Conservation (phyloP, 2,329 filamentous ascomycete genomes). For the Colletotrichum sp. region DNA sequence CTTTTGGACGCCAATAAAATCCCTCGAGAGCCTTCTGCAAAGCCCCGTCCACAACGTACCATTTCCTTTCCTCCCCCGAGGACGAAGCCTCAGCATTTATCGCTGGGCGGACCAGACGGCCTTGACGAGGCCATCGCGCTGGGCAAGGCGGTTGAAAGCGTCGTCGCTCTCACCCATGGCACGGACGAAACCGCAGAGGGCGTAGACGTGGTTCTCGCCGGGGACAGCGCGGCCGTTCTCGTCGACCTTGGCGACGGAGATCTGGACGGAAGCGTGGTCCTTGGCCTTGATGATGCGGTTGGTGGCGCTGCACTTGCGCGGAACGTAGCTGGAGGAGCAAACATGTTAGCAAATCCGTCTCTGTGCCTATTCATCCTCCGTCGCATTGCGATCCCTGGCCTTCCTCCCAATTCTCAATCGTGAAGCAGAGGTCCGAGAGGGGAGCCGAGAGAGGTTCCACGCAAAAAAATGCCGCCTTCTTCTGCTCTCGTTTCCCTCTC, state of each 20-base stretch:
- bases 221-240: constrained; percentile 94
- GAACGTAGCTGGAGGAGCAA: constrained; percentile 78
- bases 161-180: constrained; percentile 99
- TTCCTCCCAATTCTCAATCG: neutral
- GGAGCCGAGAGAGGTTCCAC: neutral
- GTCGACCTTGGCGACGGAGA: constrained; percentile 97
- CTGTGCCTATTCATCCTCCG: neutral
- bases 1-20: neutral
- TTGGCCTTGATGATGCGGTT: constrained; percentile 99
- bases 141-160: constrained; percentile 91
- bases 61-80: constrained; percentile 13
- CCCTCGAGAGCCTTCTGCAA: neutral
- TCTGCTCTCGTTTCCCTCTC: neutral
- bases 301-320: constrained; percentile 97
- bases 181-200: constrained; percentile 96
- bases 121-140: constrained; percentile 97
- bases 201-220: constrained; percentile 97
- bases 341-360: constrained; percentile 29
- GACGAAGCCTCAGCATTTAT: constrained; percentile 44
- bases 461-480: neutral
- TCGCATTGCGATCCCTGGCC: neutral
- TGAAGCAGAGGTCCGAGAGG: neutral
- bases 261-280: constrained; percentile 98
- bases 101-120: constrained; percentile 86
- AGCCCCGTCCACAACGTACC: constrained; percentile 6